Evolutionary conservation across 805 yeast species (phyloP), one percentile per base, ranked within the genome.

Genomic region (Millerago galiae): DNA sequence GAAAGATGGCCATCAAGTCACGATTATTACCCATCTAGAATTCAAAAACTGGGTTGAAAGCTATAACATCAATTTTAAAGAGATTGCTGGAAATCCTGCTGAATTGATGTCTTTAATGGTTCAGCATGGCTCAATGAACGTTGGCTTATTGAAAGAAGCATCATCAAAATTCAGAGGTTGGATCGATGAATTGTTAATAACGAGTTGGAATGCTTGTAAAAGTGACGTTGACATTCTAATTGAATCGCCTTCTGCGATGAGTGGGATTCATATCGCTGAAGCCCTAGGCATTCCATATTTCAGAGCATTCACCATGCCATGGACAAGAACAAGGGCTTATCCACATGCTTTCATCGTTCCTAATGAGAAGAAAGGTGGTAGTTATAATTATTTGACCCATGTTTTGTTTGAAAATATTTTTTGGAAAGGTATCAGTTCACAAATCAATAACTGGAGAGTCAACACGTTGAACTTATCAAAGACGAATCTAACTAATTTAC

Each of bases 281-380:
- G 95, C 95, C 1, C 63, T 91, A 44, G 77, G 79, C 16, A 83
- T 91, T 43, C 95, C 98, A 0, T 91, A 91, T 59, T 84, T 86
- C 67, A 71, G 97, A 54, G 97, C 97, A 0, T 91, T 91, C 59
- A 91, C 98, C 0, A 91, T 91, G 98, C 98, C 98, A 0, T 91
- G 98, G 98, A 87, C 97, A 0, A 67, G 95, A 47, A 90, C 98
- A 1, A 72, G 95, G 51, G 95, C 96, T 0, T 91, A 91, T 58
- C 97, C 97, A 1, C 97, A 91, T 68, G 97, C 98, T 0, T 89
- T 91, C 50, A 79, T 90, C 58, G 95, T 87, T 8, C 96, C 98
- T 0, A 96, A 89, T 46, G 95, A 86, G 62, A 87, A 83, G 57
- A 75, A 83, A 59, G 96, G 96, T 10, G 96, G 97, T 3, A 83